A percentile compares a stretch with the other conserved stretches of the same genome.
Conservation (phyloP, 2,329 filamentous ascomycete genomes). For the Trichoderma sp. region DNA sequence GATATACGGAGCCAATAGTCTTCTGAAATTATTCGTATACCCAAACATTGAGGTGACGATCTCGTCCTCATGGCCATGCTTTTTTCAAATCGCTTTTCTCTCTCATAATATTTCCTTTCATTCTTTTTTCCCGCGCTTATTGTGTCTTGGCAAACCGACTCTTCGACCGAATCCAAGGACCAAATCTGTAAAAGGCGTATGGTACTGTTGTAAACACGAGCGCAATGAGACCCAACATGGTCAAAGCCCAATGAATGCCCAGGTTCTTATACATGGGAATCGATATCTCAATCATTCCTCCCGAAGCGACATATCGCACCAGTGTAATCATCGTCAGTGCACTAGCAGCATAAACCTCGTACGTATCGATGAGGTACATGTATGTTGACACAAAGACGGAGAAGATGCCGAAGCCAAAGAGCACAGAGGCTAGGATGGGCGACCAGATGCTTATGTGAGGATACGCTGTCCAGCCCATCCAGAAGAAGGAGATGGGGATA, state of each 20-base stretch:
- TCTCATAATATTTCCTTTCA: not conserved
- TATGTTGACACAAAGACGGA: conserved; percentile 11
- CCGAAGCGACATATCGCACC: conserved; percentile 36
- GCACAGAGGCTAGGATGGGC: not conserved
- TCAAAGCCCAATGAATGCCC: conserved; percentile 43
- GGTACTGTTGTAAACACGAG: conserved; percentile 33
- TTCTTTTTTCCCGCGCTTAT: not conserved
- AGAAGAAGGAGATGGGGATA: conserved; percentile 17
- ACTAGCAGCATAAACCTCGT: not conserved
- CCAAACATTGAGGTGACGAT: not conserved
- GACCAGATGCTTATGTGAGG: conserved; percentile 14
- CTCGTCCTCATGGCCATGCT: not conserved
- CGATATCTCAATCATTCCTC: conserved; percentile 40
- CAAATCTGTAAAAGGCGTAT: conserved; percentile 36
- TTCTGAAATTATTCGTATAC: not conserved
- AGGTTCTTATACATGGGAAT: conserved; percentile 40
- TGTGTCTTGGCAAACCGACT: conserved; percentile 41
- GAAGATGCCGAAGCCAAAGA: conserved; percentile 8
- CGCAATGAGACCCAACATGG: conserved; percentile 33
- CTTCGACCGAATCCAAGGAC: conserved; percentile 51
- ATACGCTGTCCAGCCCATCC: conserved; percentile 14
- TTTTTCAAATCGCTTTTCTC: not conserved
- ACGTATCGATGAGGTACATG: conserved; percentile 13
- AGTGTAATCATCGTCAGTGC: conserved; percentile 35
- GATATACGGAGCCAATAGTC: not conserved